Evolutionary conservation across 257 asterid genomes (phyloP), one percentile per base, ranked within the genome.

Genomic region (Sherardia arvensis): DNA sequence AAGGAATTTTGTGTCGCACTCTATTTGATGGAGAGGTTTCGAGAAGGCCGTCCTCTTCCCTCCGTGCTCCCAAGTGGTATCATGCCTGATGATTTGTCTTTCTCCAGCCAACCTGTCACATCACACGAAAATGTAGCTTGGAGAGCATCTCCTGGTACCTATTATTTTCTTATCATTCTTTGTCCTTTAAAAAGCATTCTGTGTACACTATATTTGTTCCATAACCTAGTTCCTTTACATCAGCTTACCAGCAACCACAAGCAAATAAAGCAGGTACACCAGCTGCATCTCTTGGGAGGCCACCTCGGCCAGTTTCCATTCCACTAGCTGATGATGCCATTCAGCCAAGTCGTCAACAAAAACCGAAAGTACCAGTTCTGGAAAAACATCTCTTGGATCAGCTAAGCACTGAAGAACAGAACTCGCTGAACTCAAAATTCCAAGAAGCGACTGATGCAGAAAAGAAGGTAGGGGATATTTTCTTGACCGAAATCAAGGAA

Each of bases 401-500:
- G 77, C 96, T 93, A 62, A 90, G 97, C 79, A 72, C 85, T 40
- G 97, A 83, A 84, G 99, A 93, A 70, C 99, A 93, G 70, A 84
- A 84, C 71, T 80, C 85, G 38, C 81, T 93, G 61, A 80, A 80
- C 80, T 76, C 69, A 34, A 93, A 90, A 84, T 80, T 93, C 67
- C 87, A 85, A 83, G 99, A 87, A 69, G 97, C 99, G 58, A 81
- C 80, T 74, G 96, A 90, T 49, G 96, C 95, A 7, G 95, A 93
- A 71, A 87, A 84, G 80, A 86, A 87, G 96, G 99, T 92, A 65
- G 30, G 22, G 47, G 15, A 48, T 12, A 58, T 53, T 36, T 66
- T 54, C 45, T 45, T 63, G 21, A 27, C 33, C 28, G 38, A 15
- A 48, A 18, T 59, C 38, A 48, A 23, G 33, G 53, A 53, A 6